Evolutionary conservation across 257 asterid genomes (phyloP).

Genomic region (Ballota nigra): DNA sequence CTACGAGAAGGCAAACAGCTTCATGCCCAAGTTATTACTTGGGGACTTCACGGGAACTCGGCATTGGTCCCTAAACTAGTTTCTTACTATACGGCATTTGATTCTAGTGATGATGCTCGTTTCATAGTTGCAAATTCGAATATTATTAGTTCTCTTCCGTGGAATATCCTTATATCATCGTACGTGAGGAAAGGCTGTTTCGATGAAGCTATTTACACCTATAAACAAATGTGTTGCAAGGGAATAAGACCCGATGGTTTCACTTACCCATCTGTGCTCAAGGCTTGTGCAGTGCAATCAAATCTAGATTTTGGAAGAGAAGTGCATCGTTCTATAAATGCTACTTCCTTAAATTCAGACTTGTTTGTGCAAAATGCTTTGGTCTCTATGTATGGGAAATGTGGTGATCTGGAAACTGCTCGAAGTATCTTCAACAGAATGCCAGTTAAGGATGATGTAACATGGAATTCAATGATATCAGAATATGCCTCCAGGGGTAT

Average conservation of each 20-base stretch:
- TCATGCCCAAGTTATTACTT: slow-evolving; percentile 60
- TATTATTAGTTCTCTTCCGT: slow-evolving; percentile 55
- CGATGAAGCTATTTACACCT: slow-evolving; percentile 49
- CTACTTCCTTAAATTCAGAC: slow-evolving; percentile 39
- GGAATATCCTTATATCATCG: slow-evolving; percentile 80
- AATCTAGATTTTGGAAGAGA: slow-evolving; percentile 55
- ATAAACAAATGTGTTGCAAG: slow-evolving; percentile 50
- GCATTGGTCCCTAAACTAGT: slow-evolving; percentile 63
- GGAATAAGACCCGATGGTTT: slow-evolving; percentile 58
- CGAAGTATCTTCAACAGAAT: slow-evolving; percentile 57
- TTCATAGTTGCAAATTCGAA: slow-evolving; percentile 41
- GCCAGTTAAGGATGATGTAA: slow-evolving; percentile 62
- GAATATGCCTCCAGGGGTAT: slow-evolving; percentile 65
- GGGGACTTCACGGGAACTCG: slow-evolving; percentile 50
- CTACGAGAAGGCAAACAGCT: slow-evolving; percentile 63
- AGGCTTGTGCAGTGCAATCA: slow-evolving; percentile 79
- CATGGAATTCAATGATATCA: slow-evolving; percentile 83
- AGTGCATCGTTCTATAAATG: slow-evolving; percentile 56
- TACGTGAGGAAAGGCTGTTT: slow-evolving; percentile 46
- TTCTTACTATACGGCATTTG: slow-evolving; percentile 49
- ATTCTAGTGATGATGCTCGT: slow-evolving; percentile 47
- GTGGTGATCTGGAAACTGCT: slow-evolving; percentile 67
- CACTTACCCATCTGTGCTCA: slow-evolving; percentile 81
- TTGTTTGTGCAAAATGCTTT: slow-evolving; percentile 84
- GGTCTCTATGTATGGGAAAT: slow-evolving; percentile 82